A percentile compares a stretch with the other conserved stretches of the same genome.
phyloP scores from a whole-genome alignment of 352 stramenopile species.

The Pythium monospermum region DNA sequence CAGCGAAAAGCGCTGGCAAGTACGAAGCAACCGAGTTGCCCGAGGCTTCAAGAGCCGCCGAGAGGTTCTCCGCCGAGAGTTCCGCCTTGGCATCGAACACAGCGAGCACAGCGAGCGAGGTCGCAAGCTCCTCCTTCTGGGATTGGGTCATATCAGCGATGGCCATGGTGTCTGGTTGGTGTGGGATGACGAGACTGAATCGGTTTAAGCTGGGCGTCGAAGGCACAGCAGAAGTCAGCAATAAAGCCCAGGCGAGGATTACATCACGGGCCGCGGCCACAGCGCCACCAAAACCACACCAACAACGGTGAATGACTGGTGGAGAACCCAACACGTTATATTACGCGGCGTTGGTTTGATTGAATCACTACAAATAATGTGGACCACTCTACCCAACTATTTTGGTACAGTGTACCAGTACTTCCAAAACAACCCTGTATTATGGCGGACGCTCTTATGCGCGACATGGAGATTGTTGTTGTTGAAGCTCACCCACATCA shows the following conservation, averaged over 20 bases:
- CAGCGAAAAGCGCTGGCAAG: slow-evolving; percentile 78
- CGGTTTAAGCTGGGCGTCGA: slow-evolving; percentile 69
- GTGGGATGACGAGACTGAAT: slow-evolving; percentile 70
- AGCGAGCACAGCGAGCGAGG: slow-evolving; percentile 78
- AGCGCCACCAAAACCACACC: slow-evolving; percentile 17
- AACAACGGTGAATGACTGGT: slow-evolving; percentile 67
- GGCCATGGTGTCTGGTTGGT: slow-evolving; percentile 71
- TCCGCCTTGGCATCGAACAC: slow-evolving; percentile 72
- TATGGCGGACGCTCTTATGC: not conserved
- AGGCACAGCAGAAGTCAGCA: slow-evolving; percentile 60
- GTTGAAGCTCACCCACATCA: too few relatives aligned
- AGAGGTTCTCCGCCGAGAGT: slow-evolving; percentile 76
- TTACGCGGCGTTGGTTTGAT: slow-evolving; percentile 13
- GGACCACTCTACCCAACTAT: slow-evolving; percentile 11
- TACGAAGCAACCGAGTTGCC: slow-evolving; percentile 75
- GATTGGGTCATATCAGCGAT: slow-evolving; percentile 77
- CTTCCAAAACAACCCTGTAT: not conserved
- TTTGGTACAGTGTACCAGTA: slow-evolving; percentile 6
- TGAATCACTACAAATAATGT: slow-evolving; percentile 10
- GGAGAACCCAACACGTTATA: slow-evolving; percentile 34
- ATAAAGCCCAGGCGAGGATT: slow-evolving; percentile 18
- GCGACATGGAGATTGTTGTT: too few relatives aligned
- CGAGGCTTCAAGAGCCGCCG: slow-evolving; percentile 66
- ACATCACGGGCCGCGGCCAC: not conserved
- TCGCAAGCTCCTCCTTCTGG: slow-evolving; percentile 84